Evolutionary conservation across 1,139 yeast species (phyloP).

Genomic region (Arxiozyma telluris): DNA sequence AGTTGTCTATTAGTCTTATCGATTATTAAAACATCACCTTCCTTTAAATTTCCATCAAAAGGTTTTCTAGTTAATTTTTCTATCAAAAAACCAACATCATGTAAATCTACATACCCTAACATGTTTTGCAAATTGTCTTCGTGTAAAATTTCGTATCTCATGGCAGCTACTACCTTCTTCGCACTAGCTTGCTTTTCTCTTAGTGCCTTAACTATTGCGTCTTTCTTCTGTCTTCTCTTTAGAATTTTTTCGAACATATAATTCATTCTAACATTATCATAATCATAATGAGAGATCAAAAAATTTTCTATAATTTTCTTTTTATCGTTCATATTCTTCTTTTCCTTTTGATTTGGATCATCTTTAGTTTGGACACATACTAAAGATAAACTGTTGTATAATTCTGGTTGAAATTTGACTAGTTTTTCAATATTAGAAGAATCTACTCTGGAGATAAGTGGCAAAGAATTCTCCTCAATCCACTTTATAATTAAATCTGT

Average conservation of each 20-base stretch:
- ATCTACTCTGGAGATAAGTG: conserved; percentile 45
- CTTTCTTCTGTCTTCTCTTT: conserved; percentile 37
- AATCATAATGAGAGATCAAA: conserved; percentile 47
- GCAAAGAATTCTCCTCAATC: conserved; percentile 40
- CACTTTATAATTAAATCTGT: conserved; percentile 41
- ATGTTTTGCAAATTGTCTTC: conserved; percentile 37
- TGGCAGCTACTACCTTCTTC: conserved; percentile 34
- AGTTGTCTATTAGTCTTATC: conserved; percentile 29
- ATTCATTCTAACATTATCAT: conserved; percentile 39
- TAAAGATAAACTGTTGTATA: conserved; percentile 43
- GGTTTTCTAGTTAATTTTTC: conserved; percentile 20
- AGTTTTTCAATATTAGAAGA: conserved; percentile 33
- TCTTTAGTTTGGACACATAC: conserved; percentile 42
- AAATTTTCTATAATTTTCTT: conserved; percentile 35
- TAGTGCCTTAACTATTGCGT: conserved; percentile 36
- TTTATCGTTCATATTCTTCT: conserved; percentile 7
- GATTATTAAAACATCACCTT: conserved; percentile 41
- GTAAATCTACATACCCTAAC: conserved; percentile 47
- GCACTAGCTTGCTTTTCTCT: conserved; percentile 39
- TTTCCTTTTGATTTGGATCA: conserved; percentile 24
- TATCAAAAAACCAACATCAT: conserved; percentile 32
- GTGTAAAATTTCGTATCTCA: conserved; percentile 45
- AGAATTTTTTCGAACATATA: conserved; percentile 37
- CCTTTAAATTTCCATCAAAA: conserved; percentile 27
- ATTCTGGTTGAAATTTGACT: conserved; percentile 32